Conservation (phyloP, 306 rosid species). For the Herpetospermum pedunculosum region DNA sequence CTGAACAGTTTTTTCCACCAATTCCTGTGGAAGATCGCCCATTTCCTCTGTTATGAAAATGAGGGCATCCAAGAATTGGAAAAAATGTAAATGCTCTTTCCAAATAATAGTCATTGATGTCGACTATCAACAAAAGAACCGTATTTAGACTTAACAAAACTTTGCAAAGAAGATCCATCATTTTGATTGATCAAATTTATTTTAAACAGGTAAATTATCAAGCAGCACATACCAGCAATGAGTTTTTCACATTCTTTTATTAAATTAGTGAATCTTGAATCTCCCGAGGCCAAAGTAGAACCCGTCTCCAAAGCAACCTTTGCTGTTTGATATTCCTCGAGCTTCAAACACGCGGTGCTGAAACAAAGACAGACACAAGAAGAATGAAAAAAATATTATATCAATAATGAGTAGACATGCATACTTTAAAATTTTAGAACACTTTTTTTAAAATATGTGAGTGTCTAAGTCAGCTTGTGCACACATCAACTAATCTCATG, state of each 20-base stretch:
- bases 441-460: too few species aligned
- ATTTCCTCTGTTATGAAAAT: constrained; percentile 52
- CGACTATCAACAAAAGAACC: neutral
- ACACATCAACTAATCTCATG: too few species aligned
- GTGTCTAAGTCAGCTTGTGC: too few species aligned
- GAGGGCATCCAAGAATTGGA: constrained; percentile 14
- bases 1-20: constrained; percentile 19
- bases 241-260: constrained; percentile 56
- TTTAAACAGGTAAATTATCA: constrained; percentile 1
- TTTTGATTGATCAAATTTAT: constrained; percentile 3
- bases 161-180: neutral
- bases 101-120: neutral
- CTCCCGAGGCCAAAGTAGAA: constrained; percentile 41
- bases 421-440: neutral
- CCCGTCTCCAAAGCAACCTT: constrained; percentile 62
- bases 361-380: neutral
- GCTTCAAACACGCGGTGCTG: constrained; percentile 72
- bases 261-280: constrained; percentile 36
- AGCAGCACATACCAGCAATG: constrained; percentile 45
- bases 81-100: neutral
- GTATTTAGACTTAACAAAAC: neutral
- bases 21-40: constrained; percentile 10
- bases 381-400: neutral
- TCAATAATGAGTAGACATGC: neutral
- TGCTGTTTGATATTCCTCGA: constrained; percentile 89